Conservation (phyloP, 306 rosid species). For the Vicia sativa region DNA sequence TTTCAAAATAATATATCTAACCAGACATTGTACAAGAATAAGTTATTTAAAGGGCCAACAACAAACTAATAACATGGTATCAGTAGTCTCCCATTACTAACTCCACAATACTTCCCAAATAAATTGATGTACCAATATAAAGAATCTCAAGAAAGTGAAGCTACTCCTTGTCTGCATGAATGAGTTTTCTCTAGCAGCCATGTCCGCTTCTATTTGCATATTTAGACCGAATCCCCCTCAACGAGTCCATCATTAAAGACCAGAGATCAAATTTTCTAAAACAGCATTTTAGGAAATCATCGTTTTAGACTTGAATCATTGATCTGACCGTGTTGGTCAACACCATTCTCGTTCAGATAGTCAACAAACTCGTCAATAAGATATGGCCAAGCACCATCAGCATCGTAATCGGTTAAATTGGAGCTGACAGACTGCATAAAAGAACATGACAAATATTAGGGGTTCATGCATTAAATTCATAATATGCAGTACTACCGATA, state of each 20-base stretch:
- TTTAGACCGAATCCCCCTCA: conserved; percentile 24
- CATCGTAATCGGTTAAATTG: conserved; percentile 76
- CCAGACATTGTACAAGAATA: conserved; percentile 33
- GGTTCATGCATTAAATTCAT: background rate
- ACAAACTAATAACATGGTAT: conserved; percentile 26
- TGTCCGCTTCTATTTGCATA: conserved; percentile 28
- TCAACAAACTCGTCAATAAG: conserved; percentile 96
- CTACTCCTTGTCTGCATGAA: conserved; percentile 42
- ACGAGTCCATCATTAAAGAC: conserved; percentile 33
- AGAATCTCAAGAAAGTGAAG: conserved; percentile 43
- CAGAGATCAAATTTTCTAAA: conserved; percentile 27
- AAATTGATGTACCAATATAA: conserved; percentile 41
- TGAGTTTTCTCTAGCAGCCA: conserved; percentile 40
- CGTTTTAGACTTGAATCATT: conserved; percentile 48
- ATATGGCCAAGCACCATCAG: conserved; percentile 99
- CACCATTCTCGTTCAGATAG: conserved; percentile 77
- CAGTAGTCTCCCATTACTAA: conserved; percentile 28
- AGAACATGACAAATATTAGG: conserved; percentile 32
- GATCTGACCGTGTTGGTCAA: conserved; percentile 51
- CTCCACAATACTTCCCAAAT: conserved; percentile 33
- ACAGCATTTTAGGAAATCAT: conserved; percentile 38
- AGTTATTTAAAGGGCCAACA: conserved; percentile 14
- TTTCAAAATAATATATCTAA: conserved; percentile 30
- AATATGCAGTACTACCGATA: no score
- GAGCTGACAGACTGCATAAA: conserved; percentile 67